Evolutionary conservation across 805 yeast genomes (phyloP).

Genomic region (Kuraishia cidri): DNA sequence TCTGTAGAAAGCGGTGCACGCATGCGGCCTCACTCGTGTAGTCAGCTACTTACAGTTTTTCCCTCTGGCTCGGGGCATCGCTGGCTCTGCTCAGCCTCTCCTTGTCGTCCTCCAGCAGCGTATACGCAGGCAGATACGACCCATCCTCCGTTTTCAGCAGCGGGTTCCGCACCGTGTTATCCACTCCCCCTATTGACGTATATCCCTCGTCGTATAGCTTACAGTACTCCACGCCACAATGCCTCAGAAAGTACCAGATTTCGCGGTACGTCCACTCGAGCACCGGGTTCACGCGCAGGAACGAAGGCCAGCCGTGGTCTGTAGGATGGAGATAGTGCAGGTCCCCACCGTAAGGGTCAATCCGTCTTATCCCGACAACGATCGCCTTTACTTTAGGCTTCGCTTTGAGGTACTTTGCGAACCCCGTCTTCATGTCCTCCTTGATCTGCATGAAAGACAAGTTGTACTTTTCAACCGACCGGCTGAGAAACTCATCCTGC

Average conservation of each 20-base stretch:
- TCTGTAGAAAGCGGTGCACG: too few species aligned
- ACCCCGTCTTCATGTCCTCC: constrained; percentile 56
- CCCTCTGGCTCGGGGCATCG: background rate
- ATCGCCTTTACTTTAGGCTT: constrained; percentile 59
- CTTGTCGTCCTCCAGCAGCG: constrained; percentile 48
- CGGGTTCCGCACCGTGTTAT: constrained; percentile 69
- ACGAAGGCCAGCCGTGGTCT: constrained; percentile 88
- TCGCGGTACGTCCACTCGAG: constrained; percentile 80
- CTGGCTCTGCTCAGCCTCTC: constrained; percentile 35
- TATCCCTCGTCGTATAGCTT: constrained; percentile 73
- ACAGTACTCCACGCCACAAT: constrained; percentile 60
- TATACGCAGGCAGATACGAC: constrained; percentile 42
- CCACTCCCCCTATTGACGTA: constrained; percentile 80
- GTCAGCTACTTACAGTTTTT: constrained; percentile 1
- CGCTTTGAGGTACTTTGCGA: constrained; percentile 44
- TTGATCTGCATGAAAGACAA: constrained; percentile 36
- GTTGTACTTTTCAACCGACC: constrained; percentile 44
- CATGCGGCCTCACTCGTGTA: too few species aligned
- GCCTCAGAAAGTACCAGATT: constrained; percentile 75
- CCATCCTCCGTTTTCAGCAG: constrained; percentile 20
- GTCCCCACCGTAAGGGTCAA: constrained; percentile 74
- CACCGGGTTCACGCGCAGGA: constrained; percentile 79
- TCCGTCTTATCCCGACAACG: constrained; percentile 78
- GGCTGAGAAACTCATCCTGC: constrained; percentile 54
- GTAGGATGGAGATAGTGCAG: constrained; percentile 61